A percentile compares a stretch with the other conserved stretches of the same genome.
Evolutionary conservation across 2,329 filamentous ascomycete genomes (phyloP).

Genomic region (Polytolypa hystricis): DNA sequence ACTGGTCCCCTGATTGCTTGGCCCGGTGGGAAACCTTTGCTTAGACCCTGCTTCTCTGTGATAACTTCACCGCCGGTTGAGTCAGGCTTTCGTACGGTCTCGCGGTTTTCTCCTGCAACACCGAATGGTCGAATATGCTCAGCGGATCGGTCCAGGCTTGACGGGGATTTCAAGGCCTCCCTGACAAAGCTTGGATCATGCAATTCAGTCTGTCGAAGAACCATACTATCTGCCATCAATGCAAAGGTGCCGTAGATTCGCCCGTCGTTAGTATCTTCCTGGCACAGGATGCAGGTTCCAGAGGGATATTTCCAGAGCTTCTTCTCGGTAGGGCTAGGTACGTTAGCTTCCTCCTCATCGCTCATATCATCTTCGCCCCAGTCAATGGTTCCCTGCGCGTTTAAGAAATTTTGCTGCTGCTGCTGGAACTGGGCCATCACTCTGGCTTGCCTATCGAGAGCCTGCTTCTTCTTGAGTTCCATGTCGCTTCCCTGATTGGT

Average conservation of each 20-base stretch:
- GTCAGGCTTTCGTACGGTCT: conserved; percentile 64
- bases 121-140: conserved; percentile 81
- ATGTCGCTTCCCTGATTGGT: conserved; percentile 47
- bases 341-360: conserved; percentile 42
- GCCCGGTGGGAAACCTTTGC: conserved; percentile 72
- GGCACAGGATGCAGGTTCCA: conserved; percentile 89
- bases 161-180: conserved; percentile 68
- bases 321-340: conserved; percentile 47
- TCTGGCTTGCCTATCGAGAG: conserved; percentile 75
- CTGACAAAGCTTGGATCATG: conserved; percentile 72
- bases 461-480: conserved; percentile 81
- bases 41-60: conserved; percentile 69
- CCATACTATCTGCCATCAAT: conserved; percentile 72
- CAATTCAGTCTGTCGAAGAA: conserved; percentile 77
- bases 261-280: conserved; percentile 87
- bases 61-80: conserved; percentile 59
- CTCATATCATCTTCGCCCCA: conserved; percentile 78
- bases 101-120: conserved; percentile 75
- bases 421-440: conserved; percentile 98
- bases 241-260: conserved; percentile 89
- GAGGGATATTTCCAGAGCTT: conserved; percentile 82
- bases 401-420: conserved; percentile 90
- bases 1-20: conserved; percentile 63
- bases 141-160: conserved; percentile 72
- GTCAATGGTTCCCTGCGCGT: conserved; percentile 74